Evolutionary conservation across 192 early-diverging fungal species (phyloP), one percentile per base, ranked within the genome.

Genomic region (Rhizoclosmatium sp.): DNA sequence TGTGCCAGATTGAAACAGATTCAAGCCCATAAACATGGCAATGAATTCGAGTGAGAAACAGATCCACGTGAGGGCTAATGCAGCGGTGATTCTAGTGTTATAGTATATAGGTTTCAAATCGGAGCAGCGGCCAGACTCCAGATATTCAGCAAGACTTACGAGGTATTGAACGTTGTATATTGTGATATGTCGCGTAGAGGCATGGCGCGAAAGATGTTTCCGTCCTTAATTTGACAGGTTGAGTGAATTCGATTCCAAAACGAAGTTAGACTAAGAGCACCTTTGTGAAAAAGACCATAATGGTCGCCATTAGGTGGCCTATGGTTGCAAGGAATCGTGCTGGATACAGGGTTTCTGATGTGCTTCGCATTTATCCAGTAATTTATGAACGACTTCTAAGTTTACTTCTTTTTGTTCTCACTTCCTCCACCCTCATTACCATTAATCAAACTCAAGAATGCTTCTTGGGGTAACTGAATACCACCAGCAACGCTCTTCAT

Each of bases 391-490:
- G n/a, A n/a, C n/a, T n/a, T n/a, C n/a, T n/a, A n/a, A n/a, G n/a
- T 62, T 68, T 46, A 68, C 21, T 75, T 62, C 47, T 75, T 75
- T 1, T 59, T 31, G 10, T 60, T 60, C 10, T 45, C 23, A 2
- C 42, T 40, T 19, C 59, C 59, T 4, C 61, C 44, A 2, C 39
- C 72, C 12, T 75, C 59, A 16, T 7, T n/a, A 2, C 48, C 56
- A 71, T 78, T 82, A 80, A 87, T 89, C 44, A 88, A 71, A 10
- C 82, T 86, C 40, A 92, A 88, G 81, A 98, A 98, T 14, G 95
- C 97, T 78, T 95, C 94, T 80, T 97, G 96, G 16, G 94, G 93
- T 74, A 98, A 84, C 82, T 98, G 93, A 31, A 98, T 94, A 59
- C 93, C 95, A 56, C 93, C 92, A 71, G 92, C 77, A 9, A 82